A percentile compares a stretch with the other conserved stretches of the same genome.
phyloP scores from a whole-genome alignment of 2,329 filamentous ascomycete species.

The Dothiorella sarmentorum region DNA sequence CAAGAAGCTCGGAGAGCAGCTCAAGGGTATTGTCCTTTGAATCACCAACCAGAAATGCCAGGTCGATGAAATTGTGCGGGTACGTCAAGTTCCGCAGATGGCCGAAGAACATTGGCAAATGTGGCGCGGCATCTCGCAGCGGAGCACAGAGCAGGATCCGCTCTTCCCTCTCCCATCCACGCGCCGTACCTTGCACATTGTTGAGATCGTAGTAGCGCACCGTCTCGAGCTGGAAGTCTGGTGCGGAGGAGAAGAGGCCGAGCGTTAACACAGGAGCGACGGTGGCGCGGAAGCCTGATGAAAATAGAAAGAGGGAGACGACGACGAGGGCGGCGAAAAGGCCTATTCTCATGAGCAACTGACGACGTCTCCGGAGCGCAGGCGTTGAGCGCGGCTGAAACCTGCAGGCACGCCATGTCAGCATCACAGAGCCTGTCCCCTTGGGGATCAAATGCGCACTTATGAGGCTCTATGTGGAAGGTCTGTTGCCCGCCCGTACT shows the following conservation, averaged over 20 bases:
- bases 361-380: constrained; percentile 68
- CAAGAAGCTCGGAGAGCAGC: constrained; percentile 70
- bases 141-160: constrained; percentile 93
- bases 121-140: constrained; percentile 84
- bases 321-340: constrained; percentile 54
- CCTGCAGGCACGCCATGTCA: constrained; percentile 47
- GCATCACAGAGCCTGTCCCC: constrained; percentile 25
- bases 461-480: constrained; percentile 85
- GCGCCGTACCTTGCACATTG: constrained; percentile 84
- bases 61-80: constrained; percentile 90
- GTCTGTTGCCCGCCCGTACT: constrained; percentile 65
- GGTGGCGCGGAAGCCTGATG: constrained; percentile 67
- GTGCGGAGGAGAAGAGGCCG: constrained; percentile 63
- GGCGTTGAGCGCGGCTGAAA: constrained; percentile 82
- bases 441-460: constrained; percentile 53
- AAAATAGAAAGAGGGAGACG: constrained; percentile 66
- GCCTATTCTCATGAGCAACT: constrained; percentile 66
- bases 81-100: constrained; percentile 96
- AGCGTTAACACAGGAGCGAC: constrained; percentile 63
- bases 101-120: constrained; percentile 98
- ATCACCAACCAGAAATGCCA: constrained; percentile 95
- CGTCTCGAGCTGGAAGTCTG: constrained; percentile 81
- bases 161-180: constrained; percentile 95
- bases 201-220: constrained; percentile 95
- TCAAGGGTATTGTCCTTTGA: constrained; percentile 88